These are phyloP conservation scores for Kuraishia ogatae DNA, from an alignment of 805 yeast genomes.

Conservation along the genomic window DNA sequence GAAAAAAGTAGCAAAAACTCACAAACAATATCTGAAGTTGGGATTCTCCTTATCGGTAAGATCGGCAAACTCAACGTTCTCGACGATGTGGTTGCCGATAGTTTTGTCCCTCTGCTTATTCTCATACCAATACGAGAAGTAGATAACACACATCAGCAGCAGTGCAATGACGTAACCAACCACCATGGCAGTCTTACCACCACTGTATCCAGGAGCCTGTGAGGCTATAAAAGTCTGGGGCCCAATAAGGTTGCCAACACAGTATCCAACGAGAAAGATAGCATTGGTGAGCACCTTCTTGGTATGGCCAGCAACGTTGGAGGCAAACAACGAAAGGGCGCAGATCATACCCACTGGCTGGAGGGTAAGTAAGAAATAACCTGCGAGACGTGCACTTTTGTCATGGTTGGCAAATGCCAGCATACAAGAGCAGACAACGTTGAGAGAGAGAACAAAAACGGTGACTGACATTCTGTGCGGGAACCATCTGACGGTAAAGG, in stretches of 20 bases:
- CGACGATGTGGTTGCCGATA: conserved; percentile 9
- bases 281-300: conserved; percentile 53
- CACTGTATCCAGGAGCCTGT: conserved; percentile 48
- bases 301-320: conserved; percentile 59
- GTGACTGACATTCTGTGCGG: conserved; percentile 24
- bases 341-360: conserved; percentile 21
- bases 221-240: conserved; percentile 57
- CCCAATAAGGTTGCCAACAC: conserved; percentile 59
- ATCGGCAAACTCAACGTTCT: conserved; percentile 21
- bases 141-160: conserved; percentile 16
- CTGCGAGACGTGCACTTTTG: conserved; percentile 19
- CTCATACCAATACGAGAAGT: conserved; percentile 11
- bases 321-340: conserved; percentile 15
- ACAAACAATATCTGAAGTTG: conserved; percentile 33
- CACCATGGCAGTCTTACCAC: conserved; percentile 45
- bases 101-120: conserved; percentile 11
- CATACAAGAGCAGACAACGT: conserved; percentile 15
- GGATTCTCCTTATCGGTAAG: conserved; percentile 44
- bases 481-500: conserved; percentile 14
- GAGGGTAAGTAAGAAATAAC: conserved; percentile 18
- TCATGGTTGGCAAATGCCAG: conserved; percentile 18
- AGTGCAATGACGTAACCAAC: conserved; percentile 24
- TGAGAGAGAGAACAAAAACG: conserved; percentile 13
- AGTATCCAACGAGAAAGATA: conserved; percentile 48
- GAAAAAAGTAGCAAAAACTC: neutral